Conservation (phyloP, 179 eudicot species). For the Sideroxylon spinosum region DNA sequence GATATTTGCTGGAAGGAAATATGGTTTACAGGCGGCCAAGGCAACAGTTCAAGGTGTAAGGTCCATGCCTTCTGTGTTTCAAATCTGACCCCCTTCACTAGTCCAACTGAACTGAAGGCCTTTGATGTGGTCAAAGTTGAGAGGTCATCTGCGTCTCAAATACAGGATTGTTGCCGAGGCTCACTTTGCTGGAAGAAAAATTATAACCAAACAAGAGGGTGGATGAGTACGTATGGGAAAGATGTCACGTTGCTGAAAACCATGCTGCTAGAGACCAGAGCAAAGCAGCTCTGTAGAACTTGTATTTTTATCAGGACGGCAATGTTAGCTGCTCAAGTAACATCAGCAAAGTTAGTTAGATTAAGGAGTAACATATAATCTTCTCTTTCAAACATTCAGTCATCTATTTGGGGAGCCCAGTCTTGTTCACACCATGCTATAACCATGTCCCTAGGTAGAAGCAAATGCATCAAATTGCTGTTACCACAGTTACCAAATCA, state of each 20-base stretch:
- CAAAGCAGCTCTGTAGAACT: constrained; percentile 70
- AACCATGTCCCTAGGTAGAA: constrained; percentile 13
- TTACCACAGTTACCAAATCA: not conserved
- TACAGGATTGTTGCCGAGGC: constrained; percentile 67
- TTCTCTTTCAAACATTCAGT: not conserved
- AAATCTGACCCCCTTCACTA: constrained; percentile 67
- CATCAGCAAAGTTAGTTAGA: constrained; percentile 81
- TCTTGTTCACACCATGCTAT: constrained; percentile 14
- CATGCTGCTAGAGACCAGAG: constrained; percentile 75
- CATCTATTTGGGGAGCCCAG: constrained; percentile 9
- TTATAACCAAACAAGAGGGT: constrained; percentile 47
- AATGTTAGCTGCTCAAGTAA: constrained; percentile 89
- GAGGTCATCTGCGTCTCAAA: constrained; percentile 73
- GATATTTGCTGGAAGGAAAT: constrained; percentile 41
- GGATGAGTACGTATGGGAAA: constrained; percentile 87
- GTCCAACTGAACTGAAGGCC: constrained; percentile 51
- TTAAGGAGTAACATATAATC: constrained; percentile 67
- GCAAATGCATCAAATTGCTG: constrained; percentile 25
- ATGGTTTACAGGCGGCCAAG: constrained; percentile 39
- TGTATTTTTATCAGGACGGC: constrained; percentile 87
- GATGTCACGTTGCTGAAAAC: constrained; percentile 84
- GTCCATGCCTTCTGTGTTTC: constrained; percentile 72
- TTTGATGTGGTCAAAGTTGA: constrained; percentile 75
- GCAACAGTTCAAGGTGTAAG: constrained; percentile 59
- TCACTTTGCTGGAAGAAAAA: constrained; percentile 75